These are phyloP conservation scores for Syzygium malaccense DNA, from an alignment of 441 rosid species.

Conservation along the genomic window DNA sequence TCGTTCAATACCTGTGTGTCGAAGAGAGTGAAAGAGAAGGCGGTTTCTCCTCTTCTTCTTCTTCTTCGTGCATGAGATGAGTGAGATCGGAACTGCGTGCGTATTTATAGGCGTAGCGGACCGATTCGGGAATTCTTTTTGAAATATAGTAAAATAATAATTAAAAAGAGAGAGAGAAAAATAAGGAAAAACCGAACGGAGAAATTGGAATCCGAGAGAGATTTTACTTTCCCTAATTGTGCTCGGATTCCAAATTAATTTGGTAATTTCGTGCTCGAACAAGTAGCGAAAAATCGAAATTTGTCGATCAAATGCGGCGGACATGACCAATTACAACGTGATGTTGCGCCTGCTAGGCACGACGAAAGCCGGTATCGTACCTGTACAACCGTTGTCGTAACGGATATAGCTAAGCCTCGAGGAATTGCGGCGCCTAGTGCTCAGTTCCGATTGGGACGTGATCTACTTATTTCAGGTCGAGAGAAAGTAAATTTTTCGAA, in stretches of 20 bases:
- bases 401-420: too few species aligned
- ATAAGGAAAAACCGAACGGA: not conserved
- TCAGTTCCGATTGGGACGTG: rapidly evolving
- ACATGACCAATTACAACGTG: rapidly evolving
- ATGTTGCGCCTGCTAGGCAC: not conserved
- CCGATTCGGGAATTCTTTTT: not conserved
- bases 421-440: not conserved
- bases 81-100: not conserved
- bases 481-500: not conserved
- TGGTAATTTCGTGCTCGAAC: not conserved
- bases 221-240: not conserved
- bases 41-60: not conserved
- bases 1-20: not conserved
- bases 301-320: rapidly evolving
- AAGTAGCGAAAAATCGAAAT: rapidly evolving
- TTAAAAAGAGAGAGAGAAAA: not conserved
- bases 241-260: not conserved
- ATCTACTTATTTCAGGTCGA: not conserved
- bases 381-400: not conserved
- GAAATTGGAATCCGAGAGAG: not conserved
- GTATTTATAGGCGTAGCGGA: not conserved
- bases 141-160: not conserved
- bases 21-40: not conserved
- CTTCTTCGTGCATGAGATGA: not conserved
- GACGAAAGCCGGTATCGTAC: rapidly evolving